These are phyloP conservation scores for Chloromonas sp. DNA, from an alignment of 163 green algal genomes.

Conservation along the genomic window DNA sequence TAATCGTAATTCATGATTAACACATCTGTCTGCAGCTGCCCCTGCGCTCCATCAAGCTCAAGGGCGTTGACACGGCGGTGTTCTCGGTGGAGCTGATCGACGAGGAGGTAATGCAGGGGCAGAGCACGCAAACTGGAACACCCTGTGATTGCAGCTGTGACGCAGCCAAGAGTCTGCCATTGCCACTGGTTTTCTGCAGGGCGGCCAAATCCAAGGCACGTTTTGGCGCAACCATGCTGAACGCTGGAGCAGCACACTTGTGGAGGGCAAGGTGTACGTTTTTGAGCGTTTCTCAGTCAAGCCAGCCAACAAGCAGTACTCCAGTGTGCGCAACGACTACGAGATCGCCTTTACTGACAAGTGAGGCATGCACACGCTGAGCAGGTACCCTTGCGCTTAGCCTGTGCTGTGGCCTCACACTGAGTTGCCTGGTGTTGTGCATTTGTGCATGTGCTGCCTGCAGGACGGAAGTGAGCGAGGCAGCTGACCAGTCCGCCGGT, in stretches of 20 bases:
- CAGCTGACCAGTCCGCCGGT: constrained; percentile 34
- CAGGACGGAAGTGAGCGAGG: constrained; percentile 65
- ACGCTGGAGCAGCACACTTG: constrained; percentile 49
- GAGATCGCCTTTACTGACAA: constrained; percentile 62
- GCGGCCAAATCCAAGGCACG: constrained; percentile 75
- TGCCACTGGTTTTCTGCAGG: constrained; percentile 32
- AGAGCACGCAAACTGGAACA: no score
- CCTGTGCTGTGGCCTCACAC: no score
- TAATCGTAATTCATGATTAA: constrained; percentile 20
- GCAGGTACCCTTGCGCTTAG: background rate
- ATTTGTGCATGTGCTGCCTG: background rate
- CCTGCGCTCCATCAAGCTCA: constrained; percentile 43
- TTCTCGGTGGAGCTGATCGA: constrained; percentile 76
- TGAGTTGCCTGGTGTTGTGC: no score
- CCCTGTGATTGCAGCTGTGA: background rate
- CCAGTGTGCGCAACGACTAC: constrained; percentile 78
- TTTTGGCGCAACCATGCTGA: constrained; percentile 79
- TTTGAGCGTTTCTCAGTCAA: constrained; percentile 62
- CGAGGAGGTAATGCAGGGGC: constrained; percentile 36
- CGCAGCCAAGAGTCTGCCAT: background rate
- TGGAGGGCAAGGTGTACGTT: constrained; percentile 79
- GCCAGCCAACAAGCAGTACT: constrained; percentile 80
- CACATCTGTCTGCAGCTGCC: constrained; percentile 34
- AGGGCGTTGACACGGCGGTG: constrained; percentile 32
- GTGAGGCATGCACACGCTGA: constrained; percentile 12